Base-by-base conservation (phyloP, 2,329 filamentous ascomycete species). In the Sclerotinia subarctica region DNA sequence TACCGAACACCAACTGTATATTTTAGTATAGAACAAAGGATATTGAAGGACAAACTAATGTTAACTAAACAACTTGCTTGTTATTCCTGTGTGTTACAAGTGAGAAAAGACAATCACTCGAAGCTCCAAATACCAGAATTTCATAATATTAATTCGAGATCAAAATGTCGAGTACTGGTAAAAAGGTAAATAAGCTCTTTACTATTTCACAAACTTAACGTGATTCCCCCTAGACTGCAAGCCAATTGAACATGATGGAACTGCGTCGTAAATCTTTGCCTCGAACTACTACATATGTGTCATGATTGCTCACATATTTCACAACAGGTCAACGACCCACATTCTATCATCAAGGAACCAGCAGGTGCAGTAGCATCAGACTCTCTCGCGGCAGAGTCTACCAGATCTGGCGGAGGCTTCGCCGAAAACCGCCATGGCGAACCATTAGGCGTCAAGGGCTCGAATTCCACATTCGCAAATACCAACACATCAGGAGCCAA, bases 361-460 rank as follows among this genome's bases (percentile, higher is more conserved):
- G 81, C 89, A 6, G 92, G 92, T 64, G 74, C 82, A 35, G 83
- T 94, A 1, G 80, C 84, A 56, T 81, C 84, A 19, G 90, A 90
- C 78, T 94, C 91, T 8, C 87, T 96, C 6, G 92, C 92, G 15
- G 89, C 87, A 69, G 89, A 94, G 75, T 95, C 91, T 0, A 79
- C 87, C 69, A 80, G 82, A 58, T 73, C 81, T 29, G 83, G 83
- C 68, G 91, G 90, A 71, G 80, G 78, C 17, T 92, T 91, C 74
- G 80, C 84, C 52, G 77, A 83, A 68, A 91, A 92, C 79, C 81
- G 82, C 32, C 81, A 84, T 70, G 81, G 84, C 69, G 81, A 82
- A 52, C 81, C 82, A 7, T 80, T 81, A 44, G 77, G 79, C 19
- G 84, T 87, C 62, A 79, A 80, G 11, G 84, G 84, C 53, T 72